These are phyloP conservation scores for Aegilops tauschii DNA, from an alignment of 176 grass and related monocot genomes.

Conservation along the genomic window DNA sequence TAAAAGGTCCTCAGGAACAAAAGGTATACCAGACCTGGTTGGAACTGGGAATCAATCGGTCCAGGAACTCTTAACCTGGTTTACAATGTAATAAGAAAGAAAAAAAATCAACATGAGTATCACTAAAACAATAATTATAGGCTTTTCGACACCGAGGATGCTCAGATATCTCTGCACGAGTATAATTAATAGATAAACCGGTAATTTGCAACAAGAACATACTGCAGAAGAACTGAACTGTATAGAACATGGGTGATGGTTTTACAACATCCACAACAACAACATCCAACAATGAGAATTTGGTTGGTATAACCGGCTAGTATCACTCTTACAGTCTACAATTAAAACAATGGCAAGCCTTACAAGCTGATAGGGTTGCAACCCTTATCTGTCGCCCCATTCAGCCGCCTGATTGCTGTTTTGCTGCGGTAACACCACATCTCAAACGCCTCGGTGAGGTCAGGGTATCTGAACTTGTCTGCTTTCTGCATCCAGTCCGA, in stretches of 20 bases:
- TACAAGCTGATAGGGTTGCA: conserved; percentile 56
- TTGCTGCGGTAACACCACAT: conserved; percentile 94
- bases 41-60: not conserved
- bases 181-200: conserved; percentile 5
- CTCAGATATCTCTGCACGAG: not conserved
- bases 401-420: conserved; percentile 71
- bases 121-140: not conserved
- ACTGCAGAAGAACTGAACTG: conserved; percentile 28
- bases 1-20: not conserved
- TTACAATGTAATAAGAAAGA: not conserved
- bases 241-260: conserved; percentile 17
- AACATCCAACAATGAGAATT: conserved; percentile 36
- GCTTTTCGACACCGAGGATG: not conserved
- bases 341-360: conserved; percentile 23
- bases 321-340: conserved; percentile 26
- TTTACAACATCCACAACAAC: conserved; percentile 31
- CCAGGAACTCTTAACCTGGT: conserved; percentile 1
- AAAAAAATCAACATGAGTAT: not conserved
- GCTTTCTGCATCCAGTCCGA: conserved; percentile 72
- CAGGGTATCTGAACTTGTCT: conserved; percentile 78
- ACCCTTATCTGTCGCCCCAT: conserved; percentile 42
- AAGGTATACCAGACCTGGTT: not conserved
- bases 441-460: conserved; percentile 94
- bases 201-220: not conserved
- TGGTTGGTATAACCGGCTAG: conserved; percentile 34